phyloP scores from a whole-genome alignment of 768 basidiomycete genomes.

The Guyanaporus albipodus region DNA sequence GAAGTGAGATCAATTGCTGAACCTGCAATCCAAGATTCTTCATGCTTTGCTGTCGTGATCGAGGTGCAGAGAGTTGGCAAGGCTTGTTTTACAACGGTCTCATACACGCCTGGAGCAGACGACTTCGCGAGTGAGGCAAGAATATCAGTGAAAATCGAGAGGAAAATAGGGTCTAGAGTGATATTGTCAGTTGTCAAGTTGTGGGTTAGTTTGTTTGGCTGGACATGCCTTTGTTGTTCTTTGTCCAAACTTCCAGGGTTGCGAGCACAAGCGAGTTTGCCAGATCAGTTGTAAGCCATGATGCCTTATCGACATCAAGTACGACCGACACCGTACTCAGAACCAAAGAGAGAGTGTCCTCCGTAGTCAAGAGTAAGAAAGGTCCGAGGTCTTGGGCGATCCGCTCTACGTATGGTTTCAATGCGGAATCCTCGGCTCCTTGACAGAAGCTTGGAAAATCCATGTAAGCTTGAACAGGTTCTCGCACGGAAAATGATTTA shows the following conservation, averaged over 20 bases:
- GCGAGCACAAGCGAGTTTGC: slow-evolving; percentile 63
- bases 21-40: slow-evolving; percentile 71
- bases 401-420: slow-evolving; percentile 62
- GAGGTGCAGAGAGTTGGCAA: slow-evolving; percentile 69
- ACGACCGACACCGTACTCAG: slow-evolving; percentile 82
- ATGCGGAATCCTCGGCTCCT: slow-evolving; percentile 50
- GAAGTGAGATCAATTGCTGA: slow-evolving; percentile 81
- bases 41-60: slow-evolving; percentile 51
- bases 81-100: slow-evolving; percentile 66
- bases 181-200: slow-evolving; percentile 1
- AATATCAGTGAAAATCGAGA: slow-evolving; percentile 81
- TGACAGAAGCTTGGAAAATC: slow-evolving; percentile 58
- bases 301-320: slow-evolving; percentile 65
- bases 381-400: slow-evolving; percentile 82
- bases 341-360: slow-evolving; percentile 86
- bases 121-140: slow-evolving; percentile 66
- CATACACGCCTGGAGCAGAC: slow-evolving; percentile 56
- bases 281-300: slow-evolving; percentile 68
- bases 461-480: slow-evolving; percentile 11
- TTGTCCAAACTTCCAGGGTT: slow-evolving; percentile 77
- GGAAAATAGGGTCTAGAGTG: slow-evolving; percentile 75
- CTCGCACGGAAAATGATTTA: slow-evolving; percentile 37
- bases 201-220: neutral
- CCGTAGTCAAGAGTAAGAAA: slow-evolving; percentile 72
- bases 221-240: slow-evolving; percentile 73